A percentile compares a stretch with the other conserved stretches of the same genome.
phyloP scores from a whole-genome alignment of 2,329 filamentous ascomycete species.

The Aspergillus jensenii region DNA sequence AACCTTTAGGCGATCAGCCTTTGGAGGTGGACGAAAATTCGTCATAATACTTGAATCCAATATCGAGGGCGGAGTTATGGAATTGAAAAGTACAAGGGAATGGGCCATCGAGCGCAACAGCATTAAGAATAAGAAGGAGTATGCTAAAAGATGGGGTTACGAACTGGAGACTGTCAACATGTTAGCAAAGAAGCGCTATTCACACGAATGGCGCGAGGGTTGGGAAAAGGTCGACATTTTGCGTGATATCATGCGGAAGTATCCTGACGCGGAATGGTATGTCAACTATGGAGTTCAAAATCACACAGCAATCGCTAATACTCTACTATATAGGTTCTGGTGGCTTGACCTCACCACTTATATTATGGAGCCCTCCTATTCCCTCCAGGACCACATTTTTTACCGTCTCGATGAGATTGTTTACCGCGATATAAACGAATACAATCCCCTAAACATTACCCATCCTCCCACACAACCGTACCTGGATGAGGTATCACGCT shows the following conservation, averaged over 20 bases:
- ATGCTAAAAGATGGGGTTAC: constrained; percentile 86
- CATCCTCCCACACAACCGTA: constrained; percentile 75
- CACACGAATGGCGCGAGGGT: constrained; percentile 97
- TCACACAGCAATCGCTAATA: constrained; percentile 9
- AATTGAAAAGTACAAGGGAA: constrained; percentile 95
- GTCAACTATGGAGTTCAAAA: constrained; percentile 27
- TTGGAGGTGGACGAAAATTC: constrained; percentile 85
- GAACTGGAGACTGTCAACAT: constrained; percentile 96
- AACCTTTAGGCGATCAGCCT: constrained; percentile 68
- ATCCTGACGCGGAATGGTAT: constrained; percentile 94
- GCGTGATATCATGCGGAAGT: constrained; percentile 83
- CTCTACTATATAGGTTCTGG: constrained; percentile 73
- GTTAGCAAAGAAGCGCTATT: constrained; percentile 98
- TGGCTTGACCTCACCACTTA: constrained; percentile 98
- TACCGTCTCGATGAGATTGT: constrained; percentile 70
- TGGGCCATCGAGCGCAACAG: constrained; percentile 99
- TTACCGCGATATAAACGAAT: constrained; percentile 94
- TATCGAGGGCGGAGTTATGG: constrained; percentile 95
- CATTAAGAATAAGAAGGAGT: constrained; percentile 89
- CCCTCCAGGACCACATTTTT: constrained; percentile 88
- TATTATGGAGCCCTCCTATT: constrained; percentile 93
- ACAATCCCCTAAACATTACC: constrained; percentile 90
- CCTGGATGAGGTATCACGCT: constrained; percentile 73
- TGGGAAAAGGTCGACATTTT: constrained; percentile 99
- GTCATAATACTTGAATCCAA: constrained; percentile 94